Evolutionary conservation across 2,329 filamentous ascomycete species (phyloP), one percentile per base, ranked within the genome.

Genomic region (Hymenoscyphus occultus): DNA sequence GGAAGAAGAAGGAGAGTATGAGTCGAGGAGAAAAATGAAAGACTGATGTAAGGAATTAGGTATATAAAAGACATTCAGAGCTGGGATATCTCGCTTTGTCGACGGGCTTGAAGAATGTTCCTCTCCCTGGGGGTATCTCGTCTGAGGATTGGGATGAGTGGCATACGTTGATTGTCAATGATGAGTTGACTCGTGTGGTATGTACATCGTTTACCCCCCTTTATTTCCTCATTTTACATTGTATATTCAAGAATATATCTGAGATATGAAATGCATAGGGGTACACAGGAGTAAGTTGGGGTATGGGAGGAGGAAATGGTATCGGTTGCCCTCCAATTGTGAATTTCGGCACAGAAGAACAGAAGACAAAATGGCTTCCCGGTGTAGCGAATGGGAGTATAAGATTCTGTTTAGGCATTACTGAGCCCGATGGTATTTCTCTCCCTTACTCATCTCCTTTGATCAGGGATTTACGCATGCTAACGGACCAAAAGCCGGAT

Each of bases 271-370:
- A 57, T 19, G 7, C 10, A 19, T 58, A 75, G 39, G 84, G 81
- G 9, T 83, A 82, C 65, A 84, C 83, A 1, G 85, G 87, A 9
- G 84, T 89, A 1, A 76, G 80, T 3, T 85, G 83, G 71, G 83
- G 83, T 0, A 77, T 90, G 12, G 83, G 80, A 1, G 86, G 86
- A 31, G 87, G 83, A 0, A 85, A 84, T 51, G 79, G 80, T 0
- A 90, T 90, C 69, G 88, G 88, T 0, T 81, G 82, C 32, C 87
- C 88, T 5, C 88, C 88, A 0, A 79, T 90, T 57, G 80, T 88
- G n/a, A 80, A 84, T 59, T 85, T 86, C 70, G 88, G 88, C 1
- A 89, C 81, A 0, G 76, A 81, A 39, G 81, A 81, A 72, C 87
- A 89, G 76, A 86, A 86, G 73, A 75, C 72, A 19, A 79, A 79